phyloP scores from a whole-genome alignment of 1,139 yeast species.

The Candida tunisiensis region DNA sequence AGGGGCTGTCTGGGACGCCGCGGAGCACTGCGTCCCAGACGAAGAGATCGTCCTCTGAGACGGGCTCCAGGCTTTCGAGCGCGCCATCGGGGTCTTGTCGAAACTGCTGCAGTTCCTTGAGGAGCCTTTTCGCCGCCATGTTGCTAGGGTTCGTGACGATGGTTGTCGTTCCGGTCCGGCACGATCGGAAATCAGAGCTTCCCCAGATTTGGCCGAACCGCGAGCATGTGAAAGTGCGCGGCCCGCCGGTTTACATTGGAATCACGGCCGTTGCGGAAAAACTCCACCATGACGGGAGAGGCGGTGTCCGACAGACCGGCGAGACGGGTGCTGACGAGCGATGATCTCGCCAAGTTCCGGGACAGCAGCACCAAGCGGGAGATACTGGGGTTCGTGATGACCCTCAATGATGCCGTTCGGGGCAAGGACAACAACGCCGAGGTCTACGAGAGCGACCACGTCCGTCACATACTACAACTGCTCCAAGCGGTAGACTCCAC shows the following conservation, averaged over 20 bases:
- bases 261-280: too few relatives aligned
- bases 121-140: slow-evolving; percentile 19
- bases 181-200: too few relatives aligned
- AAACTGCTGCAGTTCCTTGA: slow-evolving; percentile 28
- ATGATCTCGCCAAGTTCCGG: slow-evolving; percentile 53
- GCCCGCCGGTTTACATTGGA: too few relatives aligned
- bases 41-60: slow-evolving; percentile 29
- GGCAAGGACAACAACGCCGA: slow-evolving; percentile 31
- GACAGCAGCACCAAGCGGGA: slow-evolving; percentile 32
- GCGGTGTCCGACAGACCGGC: background rate
- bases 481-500: slow-evolving; percentile 29
- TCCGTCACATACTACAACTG: slow-evolving; percentile 21
- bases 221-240: too few relatives aligned
- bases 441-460: slow-evolving; percentile 10
- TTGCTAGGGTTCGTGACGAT: too few relatives aligned
- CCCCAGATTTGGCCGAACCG: too few relatives aligned
- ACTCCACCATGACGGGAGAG: too few relatives aligned
- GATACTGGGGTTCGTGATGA: slow-evolving; percentile 36
- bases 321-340: slow-evolving; percentile 36
- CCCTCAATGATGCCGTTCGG: slow-evolving; percentile 46
- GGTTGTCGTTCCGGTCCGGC: too few relatives aligned
- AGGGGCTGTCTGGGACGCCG: slow-evolving; percentile 42
- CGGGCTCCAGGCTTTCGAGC: slow-evolving; percentile 25
- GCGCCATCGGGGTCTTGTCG: slow-evolving; percentile 23
- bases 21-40: slow-evolving; percentile 43